Evolutionary conservation across 2,329 filamentous ascomycete genomes (phyloP), one percentile per base, ranked within the genome.

Genomic region (Cryphonectria nitschkei): DNA sequence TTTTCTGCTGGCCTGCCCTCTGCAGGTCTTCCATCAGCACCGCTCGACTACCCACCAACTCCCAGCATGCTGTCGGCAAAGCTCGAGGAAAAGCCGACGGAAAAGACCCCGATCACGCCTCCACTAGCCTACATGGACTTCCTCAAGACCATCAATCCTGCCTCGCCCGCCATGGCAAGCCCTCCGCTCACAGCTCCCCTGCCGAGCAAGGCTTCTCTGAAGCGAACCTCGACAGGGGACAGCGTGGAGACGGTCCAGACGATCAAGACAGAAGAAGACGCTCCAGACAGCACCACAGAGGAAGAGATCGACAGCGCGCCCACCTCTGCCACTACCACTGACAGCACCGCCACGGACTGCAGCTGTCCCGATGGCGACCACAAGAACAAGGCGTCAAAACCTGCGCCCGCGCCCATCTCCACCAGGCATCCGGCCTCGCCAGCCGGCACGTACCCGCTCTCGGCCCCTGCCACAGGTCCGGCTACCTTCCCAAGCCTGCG

Each of bases 81-180:
- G 81, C 83, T 83, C 68, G 87, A 92, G 75, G 86, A 92, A 70
- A 87, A 90, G 71, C 81, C 85, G 61, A 43, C 63, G 16, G 81
- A 89, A 70, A 92, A 90, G 82, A 98, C 95, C 5, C 95, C 95
- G 65, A 97, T 98, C 80, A 97, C 93, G 67, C 95, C 95, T 67
- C 95, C 95, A 3, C 86, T 88, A 32, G 95, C 95, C 70, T 98
- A 98, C 79, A 92, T 93, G 75, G 94, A 98, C 78, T 98, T 98
- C 79, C 90, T 98, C 74, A 95, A 94, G 82, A 90, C 91, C 72
- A 89, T 97, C 82, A 91, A 91, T 26, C 85, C 94, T 71, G 89
- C 90, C 78, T 94, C 91, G 74, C 92, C 93, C 11, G 82, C 74
- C 34, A 74, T 88, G 63, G 85, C 88, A 64, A 77, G 76, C 70